Evolutionary conservation across 257 asterid genomes (phyloP).

Genomic region (Scutellaria minor): DNA sequence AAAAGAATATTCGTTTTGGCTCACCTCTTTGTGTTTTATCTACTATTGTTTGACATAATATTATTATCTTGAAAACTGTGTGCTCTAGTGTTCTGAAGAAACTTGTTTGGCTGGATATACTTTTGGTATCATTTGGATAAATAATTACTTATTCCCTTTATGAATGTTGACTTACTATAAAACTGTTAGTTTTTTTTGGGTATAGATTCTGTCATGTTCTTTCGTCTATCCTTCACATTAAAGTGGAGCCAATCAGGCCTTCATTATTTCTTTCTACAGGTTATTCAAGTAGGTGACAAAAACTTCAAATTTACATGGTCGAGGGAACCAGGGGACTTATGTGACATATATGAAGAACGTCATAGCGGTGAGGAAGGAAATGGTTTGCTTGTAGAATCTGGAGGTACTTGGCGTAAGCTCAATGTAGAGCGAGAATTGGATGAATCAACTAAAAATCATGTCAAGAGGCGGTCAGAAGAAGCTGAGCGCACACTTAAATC

Average conservation of each 20-base stretch:
- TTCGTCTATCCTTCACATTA: slow-evolving; percentile 21
- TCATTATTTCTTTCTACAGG: slow-evolving; percentile 49
- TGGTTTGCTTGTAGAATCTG: slow-evolving; percentile 91
- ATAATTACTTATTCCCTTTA: slow-evolving; percentile 3
- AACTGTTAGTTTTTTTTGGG: not conserved
- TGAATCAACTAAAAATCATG: slow-evolving; percentile 88
- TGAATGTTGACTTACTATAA: not conserved
- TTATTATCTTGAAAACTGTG: slow-evolving; percentile 16
- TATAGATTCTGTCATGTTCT: not conserved
- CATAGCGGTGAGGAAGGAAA: slow-evolving; percentile 86
- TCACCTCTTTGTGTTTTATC: not conserved
- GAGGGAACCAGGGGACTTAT: slow-evolving; percentile 79
- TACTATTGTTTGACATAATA: not conserved
- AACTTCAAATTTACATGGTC: slow-evolving; percentile 93
- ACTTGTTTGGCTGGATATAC: slow-evolving; percentile 20
- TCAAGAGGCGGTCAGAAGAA: slow-evolving; percentile 91
- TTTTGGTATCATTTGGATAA: slow-evolving; percentile 11
- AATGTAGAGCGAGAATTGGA: slow-evolving; percentile 91
- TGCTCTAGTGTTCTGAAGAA: slow-evolving; percentile 15
- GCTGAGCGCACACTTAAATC: slow-evolving; percentile 81
- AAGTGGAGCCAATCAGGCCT: slow-evolving; percentile 3
- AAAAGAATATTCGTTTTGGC: slow-evolving; percentile 3
- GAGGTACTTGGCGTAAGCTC: slow-evolving; percentile 91
- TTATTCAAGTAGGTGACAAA: slow-evolving; percentile 85
- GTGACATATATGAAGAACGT: slow-evolving; percentile 94